These are phyloP conservation scores for Alternaria sp. DNA, from an alignment of 2,329 filamentous ascomycete genomes.

Conservation along the genomic window DNA sequence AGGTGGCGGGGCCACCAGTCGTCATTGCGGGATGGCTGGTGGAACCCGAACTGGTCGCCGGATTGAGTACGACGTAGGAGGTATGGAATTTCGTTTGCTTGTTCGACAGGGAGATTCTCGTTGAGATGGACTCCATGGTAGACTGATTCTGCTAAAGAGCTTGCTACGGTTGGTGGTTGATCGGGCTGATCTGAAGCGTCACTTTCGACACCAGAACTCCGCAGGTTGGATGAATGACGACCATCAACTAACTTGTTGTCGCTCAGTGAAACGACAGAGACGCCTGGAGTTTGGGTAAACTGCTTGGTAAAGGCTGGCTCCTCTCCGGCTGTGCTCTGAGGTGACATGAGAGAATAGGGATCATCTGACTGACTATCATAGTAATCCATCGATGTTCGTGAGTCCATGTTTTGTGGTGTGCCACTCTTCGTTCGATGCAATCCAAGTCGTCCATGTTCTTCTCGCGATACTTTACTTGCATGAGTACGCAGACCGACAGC, in stretches of 20 bases:
- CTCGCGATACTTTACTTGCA: slow-evolving; percentile 51
- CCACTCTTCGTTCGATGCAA: slow-evolving; percentile 36
- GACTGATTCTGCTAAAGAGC: slow-evolving; percentile 67
- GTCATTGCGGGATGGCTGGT: slow-evolving; percentile 59
- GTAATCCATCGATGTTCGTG: slow-evolving; percentile 17
- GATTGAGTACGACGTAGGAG: slow-evolving; percentile 71
- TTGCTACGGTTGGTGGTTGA: slow-evolving; percentile 55
- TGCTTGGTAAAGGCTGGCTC: slow-evolving; percentile 46
- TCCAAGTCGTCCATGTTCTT: slow-evolving; percentile 43
- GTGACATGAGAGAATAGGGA: slow-evolving; percentile 23
- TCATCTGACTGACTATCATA: slow-evolving; percentile 23
- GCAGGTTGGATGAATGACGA: slow-evolving; percentile 28
- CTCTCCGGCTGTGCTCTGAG: slow-evolving; percentile 26
- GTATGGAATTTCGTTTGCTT: slow-evolving; percentile 59
- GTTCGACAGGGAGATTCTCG: slow-evolving; percentile 51
- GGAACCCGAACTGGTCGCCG: slow-evolving; percentile 49
- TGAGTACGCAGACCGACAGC: slow-evolving; percentile 69
- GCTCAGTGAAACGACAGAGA: slow-evolving; percentile 37
- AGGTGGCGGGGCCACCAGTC: slow-evolving; percentile 74
- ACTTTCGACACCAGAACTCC: slow-evolving; percentile 27
- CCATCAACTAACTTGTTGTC: slow-evolving; percentile 32
- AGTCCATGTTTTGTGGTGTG: slow-evolving; percentile 21
- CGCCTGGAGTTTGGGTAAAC: slow-evolving; percentile 47
- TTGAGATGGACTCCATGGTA: slow-evolving; percentile 67
- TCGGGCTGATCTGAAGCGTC: slow-evolving; percentile 40